Percentiles rank a stretch among this genome's conserved stretches.
phyloP scores from a whole-genome alignment of 1,139 yeast species.

The Diutina pseudorugosa region DNA sequence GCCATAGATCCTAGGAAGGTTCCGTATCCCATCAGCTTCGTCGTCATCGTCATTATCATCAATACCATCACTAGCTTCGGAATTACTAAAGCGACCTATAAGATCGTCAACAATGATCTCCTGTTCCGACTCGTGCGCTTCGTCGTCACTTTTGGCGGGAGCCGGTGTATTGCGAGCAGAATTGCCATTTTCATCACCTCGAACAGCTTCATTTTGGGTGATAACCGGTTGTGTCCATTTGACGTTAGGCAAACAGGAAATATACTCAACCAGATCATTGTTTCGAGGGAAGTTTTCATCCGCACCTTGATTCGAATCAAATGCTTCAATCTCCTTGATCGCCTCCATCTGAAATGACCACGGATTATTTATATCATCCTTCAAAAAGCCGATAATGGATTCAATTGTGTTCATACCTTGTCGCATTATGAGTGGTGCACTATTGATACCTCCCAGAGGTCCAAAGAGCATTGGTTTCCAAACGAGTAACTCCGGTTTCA shows the following conservation, averaged over 20 bases:
- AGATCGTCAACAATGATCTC: not conserved
- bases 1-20: slow-evolving; percentile 7
- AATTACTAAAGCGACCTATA: not conserved
- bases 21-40: slow-evolving; percentile 10
- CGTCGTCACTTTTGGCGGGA: slow-evolving; percentile 3
- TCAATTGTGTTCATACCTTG: slow-evolving; percentile 37
- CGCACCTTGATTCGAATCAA: slow-evolving; percentile 5
- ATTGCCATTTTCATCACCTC: slow-evolving; percentile 1
- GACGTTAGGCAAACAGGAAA: slow-evolving; percentile 20
- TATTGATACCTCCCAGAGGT: slow-evolving; percentile 69
- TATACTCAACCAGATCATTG: slow-evolving; percentile 13
- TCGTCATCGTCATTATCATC: slow-evolving; percentile 6
- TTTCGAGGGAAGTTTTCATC: slow-evolving; percentile 11
- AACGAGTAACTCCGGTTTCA: slow-evolving; percentile 41
- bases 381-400: slow-evolving; percentile 41
- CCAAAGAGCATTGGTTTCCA: slow-evolving; percentile 85
- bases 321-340: slow-evolving; percentile 21
- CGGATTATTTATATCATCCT: slow-evolving; percentile 54
- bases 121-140: slow-evolving; percentile 9
- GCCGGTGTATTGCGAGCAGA: not conserved
- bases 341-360: slow-evolving; percentile 45
- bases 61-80: not conserved
- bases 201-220: slow-evolving; percentile 9
- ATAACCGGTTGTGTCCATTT: slow-evolving; percentile 9
- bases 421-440: slow-evolving; percentile 31